Conservation (phyloP, 257 asterid genomes). For the Handroanthus guayacan region DNA sequence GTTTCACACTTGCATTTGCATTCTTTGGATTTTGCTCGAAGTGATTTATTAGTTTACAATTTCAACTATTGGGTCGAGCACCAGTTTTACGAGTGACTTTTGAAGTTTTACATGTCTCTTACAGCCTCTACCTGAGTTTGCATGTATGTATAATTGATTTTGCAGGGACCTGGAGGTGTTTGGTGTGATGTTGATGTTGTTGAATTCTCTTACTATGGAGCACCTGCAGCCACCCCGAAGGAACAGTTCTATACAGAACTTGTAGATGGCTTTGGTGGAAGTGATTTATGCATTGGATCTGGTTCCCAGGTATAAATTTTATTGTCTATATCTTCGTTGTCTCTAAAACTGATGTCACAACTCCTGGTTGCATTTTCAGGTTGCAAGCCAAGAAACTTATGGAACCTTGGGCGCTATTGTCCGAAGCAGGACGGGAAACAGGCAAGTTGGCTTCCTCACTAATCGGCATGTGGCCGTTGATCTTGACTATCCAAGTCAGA, state of each 20-base stretch:
- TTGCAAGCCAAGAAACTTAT: constrained; percentile 4
- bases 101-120: too few relatives aligned
- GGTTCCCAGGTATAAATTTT: not conserved
- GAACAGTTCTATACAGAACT: not conserved
- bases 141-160: not conserved
- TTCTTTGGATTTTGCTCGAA: too few relatives aligned
- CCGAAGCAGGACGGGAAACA: constrained; percentile 1
- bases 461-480: not conserved
- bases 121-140: too few relatives aligned
- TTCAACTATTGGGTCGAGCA: not conserved
- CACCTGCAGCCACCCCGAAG: not conserved
- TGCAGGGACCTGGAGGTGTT: not conserved
- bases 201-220: not conserved
- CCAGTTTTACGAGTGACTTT: not conserved
- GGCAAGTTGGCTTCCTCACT: not conserved
- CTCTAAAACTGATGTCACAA: too few relatives aligned
- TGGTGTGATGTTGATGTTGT: constrained; percentile 12
- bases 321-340: too few relatives aligned
- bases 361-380: not conserved
- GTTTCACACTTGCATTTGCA: too few relatives aligned
- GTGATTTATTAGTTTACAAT: too few relatives aligned
- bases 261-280: not conserved
- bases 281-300: constrained; percentile 1
- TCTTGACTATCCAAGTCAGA: not conserved
- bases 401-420: constrained; percentile 3